These are phyloP conservation scores for Babesia ovata DNA, from an alignment of 169 alveolate species.

Conservation along the genomic window DNA sequence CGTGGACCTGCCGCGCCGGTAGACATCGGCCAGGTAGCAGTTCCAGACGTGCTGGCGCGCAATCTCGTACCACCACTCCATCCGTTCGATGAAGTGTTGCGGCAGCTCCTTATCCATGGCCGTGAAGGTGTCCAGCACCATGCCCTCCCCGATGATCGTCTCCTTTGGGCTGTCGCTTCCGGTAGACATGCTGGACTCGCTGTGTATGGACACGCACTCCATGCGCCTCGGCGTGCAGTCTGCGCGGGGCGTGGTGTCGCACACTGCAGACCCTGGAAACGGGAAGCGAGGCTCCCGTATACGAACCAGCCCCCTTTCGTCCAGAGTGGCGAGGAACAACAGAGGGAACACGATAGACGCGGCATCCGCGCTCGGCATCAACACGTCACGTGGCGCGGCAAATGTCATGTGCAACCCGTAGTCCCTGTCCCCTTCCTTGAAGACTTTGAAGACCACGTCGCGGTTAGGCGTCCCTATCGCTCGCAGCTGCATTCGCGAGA, in stretches of 20 bases:
- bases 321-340: constrained; percentile 2
- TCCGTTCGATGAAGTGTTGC: background rate
- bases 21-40: background rate
- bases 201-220: background rate
- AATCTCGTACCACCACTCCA: constrained; percentile 17
- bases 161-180: background rate
- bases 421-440: constrained; percentile 52
- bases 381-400: constrained; percentile 45
- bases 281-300: constrained; percentile 10
- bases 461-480: constrained; percentile 32
- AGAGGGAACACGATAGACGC: constrained; percentile 37
- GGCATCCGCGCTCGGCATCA: constrained; percentile 44
- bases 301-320: background rate
- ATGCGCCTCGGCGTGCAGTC: background rate
- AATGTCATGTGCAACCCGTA: constrained; percentile 42
- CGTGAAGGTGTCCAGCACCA: constrained; percentile 24
- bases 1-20: constrained; percentile 6
- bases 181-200: constrained; percentile 6
- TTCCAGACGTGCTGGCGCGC: constrained; percentile 26
- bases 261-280: background rate
- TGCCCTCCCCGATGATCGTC: background rate
- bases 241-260: background rate
- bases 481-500: constrained; percentile 25
- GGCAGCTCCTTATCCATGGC: background rate
- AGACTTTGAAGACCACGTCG: constrained; percentile 41